phyloP scores from a whole-genome alignment of 2,329 filamentous ascomycete genomes.

The Nemania sp. region DNA sequence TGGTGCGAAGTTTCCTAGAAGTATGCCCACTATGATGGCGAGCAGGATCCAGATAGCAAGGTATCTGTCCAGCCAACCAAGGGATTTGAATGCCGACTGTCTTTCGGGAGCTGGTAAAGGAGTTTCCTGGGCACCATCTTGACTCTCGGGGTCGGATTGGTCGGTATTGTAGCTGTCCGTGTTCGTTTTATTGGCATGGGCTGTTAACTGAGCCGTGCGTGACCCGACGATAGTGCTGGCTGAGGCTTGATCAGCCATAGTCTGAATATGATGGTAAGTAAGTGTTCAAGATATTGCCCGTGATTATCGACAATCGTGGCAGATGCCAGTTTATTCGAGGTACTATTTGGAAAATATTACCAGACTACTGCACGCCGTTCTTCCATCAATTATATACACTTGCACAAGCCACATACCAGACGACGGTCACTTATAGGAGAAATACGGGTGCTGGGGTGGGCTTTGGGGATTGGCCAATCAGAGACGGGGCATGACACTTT shows the following conservation, averaged over 20 bases:
- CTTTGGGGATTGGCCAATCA: conserved; percentile 29
- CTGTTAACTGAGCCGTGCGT: not conserved
- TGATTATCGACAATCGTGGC: no score
- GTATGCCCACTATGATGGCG: conserved; percentile 74
- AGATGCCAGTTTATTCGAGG: no score
- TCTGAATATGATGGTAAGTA: no score
- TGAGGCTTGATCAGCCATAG: not conserved
- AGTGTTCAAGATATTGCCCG: no score
- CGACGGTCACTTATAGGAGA: conserved; percentile 8
- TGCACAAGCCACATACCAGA: no score
- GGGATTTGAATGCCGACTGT: conserved; percentile 53
- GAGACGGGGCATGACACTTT: conserved; percentile 28
- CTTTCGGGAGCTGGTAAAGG: conserved; percentile 17
- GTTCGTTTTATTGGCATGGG: conserved; percentile 7
- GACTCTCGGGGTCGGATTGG: conserved; percentile 17
- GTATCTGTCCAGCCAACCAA: conserved; percentile 64
- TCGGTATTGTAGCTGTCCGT: not conserved
- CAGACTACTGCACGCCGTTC: no score
- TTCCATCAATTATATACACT: no score
- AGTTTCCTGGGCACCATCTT: conserved; percentile 1
- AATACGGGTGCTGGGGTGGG: not conserved
- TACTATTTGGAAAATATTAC: no score
- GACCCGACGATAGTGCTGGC: not conserved
- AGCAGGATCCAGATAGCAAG: conserved; percentile 76
- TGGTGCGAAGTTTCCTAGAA: conserved; percentile 75